Conservation (phyloP, 345 rosid genomes). For the Linum usitatissimum region DNA sequence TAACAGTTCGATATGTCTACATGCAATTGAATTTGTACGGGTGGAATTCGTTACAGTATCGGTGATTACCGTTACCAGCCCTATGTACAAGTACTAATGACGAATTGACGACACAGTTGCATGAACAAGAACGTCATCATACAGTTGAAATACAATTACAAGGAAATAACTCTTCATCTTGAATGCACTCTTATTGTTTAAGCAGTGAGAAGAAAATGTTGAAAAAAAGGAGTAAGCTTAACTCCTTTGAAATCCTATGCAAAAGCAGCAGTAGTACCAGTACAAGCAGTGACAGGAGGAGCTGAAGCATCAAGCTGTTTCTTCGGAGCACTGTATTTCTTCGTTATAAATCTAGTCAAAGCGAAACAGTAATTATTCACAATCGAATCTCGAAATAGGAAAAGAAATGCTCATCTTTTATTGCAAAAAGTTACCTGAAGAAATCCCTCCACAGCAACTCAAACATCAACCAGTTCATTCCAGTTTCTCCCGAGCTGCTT, state of each 20-base stretch:
- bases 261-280: conserved; percentile 39
- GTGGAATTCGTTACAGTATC: no score
- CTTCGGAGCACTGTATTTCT: conserved; percentile 61
- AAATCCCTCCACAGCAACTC: conserved; percentile 97
- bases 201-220: conserved; percentile 2
- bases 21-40: no score
- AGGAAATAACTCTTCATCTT: background rate
- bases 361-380: background rate
- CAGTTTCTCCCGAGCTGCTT: conserved; percentile 37
- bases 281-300: conserved; percentile 73
- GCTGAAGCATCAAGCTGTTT: conserved; percentile 38
- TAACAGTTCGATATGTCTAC: no score
- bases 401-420: background rate
- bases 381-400: background rate
- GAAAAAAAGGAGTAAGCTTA: background rate
- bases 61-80: no score
- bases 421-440: conserved; percentile 49
- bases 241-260: background rate
- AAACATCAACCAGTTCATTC: conserved; percentile 70
- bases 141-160: no score
- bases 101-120: no score
- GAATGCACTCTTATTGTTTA: conserved; percentile 4
- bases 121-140: no score
- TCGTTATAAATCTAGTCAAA: conserved; percentile 64
- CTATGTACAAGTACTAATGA: no score